These are phyloP conservation scores for Phoma sp. DNA, from an alignment of 2,329 filamentous ascomycete genomes.

Conservation along the genomic window DNA sequence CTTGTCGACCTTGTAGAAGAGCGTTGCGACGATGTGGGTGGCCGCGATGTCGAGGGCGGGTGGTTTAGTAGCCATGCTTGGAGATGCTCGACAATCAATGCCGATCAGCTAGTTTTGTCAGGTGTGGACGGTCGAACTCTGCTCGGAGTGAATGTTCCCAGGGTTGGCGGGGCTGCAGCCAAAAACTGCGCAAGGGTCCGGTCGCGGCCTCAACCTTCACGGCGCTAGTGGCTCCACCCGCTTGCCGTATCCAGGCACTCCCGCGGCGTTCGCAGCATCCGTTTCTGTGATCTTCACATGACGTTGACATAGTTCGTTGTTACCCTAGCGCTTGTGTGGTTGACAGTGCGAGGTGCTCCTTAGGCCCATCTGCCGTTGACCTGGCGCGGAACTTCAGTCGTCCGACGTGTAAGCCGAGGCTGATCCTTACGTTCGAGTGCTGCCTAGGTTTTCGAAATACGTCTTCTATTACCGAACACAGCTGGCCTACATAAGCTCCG, in stretches of 20 bases:
- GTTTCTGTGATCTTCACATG: neutral
- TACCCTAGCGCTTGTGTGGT: constrained; percentile 10
- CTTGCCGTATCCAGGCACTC: constrained; percentile 8
- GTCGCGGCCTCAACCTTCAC: constrained; percentile 8
- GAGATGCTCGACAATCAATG: neutral
- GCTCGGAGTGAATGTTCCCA: constrained; percentile 4
- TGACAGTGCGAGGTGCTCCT: constrained; percentile 3
- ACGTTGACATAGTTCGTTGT: neutral
- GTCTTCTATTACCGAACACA: neutral
- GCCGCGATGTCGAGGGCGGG: constrained; percentile 29
- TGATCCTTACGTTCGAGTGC: neutral
- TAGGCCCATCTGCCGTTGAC: neutral
- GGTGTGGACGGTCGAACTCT: neutral
- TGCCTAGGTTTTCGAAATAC: constrained; percentile 6
- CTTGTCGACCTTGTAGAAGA: constrained; percentile 48
- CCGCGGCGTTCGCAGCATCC: constrained; percentile 5
- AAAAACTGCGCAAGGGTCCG: constrained; percentile 15
- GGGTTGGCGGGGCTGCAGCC: constrained; percentile 9
- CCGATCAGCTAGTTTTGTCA: neutral
- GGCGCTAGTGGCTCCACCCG: constrained; percentile 11
- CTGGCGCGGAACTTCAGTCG: constrained; percentile 3
- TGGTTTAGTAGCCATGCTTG: constrained; percentile 25
- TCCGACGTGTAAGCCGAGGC: constrained; percentile 13
- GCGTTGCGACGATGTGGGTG: constrained; percentile 44
- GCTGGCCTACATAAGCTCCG: neutral